These are phyloP conservation scores for Mucor saturninus DNA, from an alignment of 371 early-diverging fungal genomes.

Conservation along the genomic window DNA sequence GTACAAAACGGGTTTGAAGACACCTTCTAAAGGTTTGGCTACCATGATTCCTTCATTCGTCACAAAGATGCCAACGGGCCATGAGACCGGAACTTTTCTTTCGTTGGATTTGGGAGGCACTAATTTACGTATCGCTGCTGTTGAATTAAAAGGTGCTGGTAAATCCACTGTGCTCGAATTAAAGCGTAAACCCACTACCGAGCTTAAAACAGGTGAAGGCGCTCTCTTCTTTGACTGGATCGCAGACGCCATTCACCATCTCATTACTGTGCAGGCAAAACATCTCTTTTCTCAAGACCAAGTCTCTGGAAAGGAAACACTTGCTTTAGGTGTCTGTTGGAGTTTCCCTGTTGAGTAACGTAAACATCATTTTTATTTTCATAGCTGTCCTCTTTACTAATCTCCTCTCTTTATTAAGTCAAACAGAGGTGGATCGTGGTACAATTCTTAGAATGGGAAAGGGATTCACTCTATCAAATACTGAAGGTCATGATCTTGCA, in stretches of 20 bases:
- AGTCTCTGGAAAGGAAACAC: constrained; percentile 35
- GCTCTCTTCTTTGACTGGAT: constrained; percentile 89
- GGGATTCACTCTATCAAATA: constrained; percentile 80
- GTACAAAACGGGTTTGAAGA: constrained; percentile 44
- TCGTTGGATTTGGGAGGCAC: constrained; percentile 95
- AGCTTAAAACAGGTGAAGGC: constrained; percentile 67
- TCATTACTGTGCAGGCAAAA: constrained; percentile 35
- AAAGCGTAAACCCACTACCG: constrained; percentile 59
- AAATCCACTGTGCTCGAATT: constrained; percentile 73
- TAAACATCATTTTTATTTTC: not conserved
- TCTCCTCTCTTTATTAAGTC: constrained; percentile 42
- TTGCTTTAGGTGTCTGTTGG: constrained; percentile 57
- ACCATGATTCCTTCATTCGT: constrained; percentile 89
- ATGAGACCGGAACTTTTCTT: constrained; percentile 83
- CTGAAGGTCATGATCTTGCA: constrained; percentile 85
- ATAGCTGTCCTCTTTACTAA: not conserved
- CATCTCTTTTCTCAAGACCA: constrained; percentile 35
- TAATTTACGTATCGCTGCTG: constrained; percentile 87
- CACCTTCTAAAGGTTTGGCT: constrained; percentile 55
- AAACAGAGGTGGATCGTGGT: constrained; percentile 77
- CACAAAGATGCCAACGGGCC: constrained; percentile 79
- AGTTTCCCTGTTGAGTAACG: constrained; percentile 57
- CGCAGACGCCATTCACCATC: constrained; percentile 64
- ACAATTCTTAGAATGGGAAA: constrained; percentile 90
- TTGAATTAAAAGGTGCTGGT: constrained; percentile 76